Percentiles rank a stretch among this genome's conserved stretches.
These are phyloP conservation scores for Gilbertella persicaria DNA, from an alignment of 371 early-diverging fungal genomes.

Conservation along the genomic window DNA sequence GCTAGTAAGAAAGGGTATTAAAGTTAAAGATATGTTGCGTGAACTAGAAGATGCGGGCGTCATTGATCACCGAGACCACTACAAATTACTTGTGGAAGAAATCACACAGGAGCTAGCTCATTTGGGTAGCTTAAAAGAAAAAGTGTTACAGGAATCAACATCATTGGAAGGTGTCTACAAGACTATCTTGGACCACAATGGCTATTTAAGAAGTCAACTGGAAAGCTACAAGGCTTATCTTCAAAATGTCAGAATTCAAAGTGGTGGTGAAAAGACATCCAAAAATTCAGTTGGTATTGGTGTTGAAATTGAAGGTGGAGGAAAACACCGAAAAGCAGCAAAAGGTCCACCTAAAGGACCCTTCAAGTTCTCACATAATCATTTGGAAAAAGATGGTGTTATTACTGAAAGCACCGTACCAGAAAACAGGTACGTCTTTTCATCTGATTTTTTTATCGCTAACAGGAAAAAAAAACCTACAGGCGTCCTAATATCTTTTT, in stretches of 20 bases:
- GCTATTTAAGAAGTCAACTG: constrained; percentile 80
- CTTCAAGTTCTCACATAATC: constrained; percentile 79
- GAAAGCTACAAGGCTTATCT: constrained; percentile 91
- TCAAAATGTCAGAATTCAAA: constrained; percentile 86
- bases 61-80: constrained; percentile 65
- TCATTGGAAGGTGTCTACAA: constrained; percentile 80
- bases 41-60: constrained; percentile 74
- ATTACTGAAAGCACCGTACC: constrained; percentile 90
- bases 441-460: too few relatives aligned
- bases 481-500: constrained; percentile 85
- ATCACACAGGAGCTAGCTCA: constrained; percentile 78
- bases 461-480: too few relatives aligned
- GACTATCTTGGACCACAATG: constrained; percentile 89
- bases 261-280: constrained; percentile 33
- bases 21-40: constrained; percentile 80
- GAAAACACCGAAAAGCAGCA: constrained; percentile 53
- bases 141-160: constrained; percentile 70
- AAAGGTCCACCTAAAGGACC: constrained; percentile 59
- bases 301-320: constrained; percentile 57
- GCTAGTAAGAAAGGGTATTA: constrained; percentile 83
- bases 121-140: constrained; percentile 80
- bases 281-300: not conserved
- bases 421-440: constrained; percentile 73
- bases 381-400: constrained; percentile 87
- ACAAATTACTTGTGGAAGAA: constrained; percentile 78